phyloP scores from a whole-genome alignment of 495 filamentous ascomycete species.

The Hypoxylon trugodes region DNA sequence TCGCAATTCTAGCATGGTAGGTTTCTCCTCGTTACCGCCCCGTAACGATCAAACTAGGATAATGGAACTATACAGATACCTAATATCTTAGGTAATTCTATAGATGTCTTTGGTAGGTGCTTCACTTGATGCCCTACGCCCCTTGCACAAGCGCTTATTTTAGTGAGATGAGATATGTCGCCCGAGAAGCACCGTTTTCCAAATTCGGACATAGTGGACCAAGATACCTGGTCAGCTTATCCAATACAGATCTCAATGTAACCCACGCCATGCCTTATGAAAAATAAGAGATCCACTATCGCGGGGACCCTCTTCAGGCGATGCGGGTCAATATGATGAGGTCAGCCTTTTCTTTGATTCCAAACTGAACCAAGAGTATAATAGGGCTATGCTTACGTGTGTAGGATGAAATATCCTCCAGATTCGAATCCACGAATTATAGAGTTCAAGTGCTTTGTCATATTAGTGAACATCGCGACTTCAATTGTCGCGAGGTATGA shows the following conservation, averaged over 20 bases:
- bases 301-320: constrained; percentile 1
- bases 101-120: too few relatives aligned
- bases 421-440: neutral
- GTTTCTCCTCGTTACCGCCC: neutral
- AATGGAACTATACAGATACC: too few relatives aligned
- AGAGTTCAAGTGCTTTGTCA: neutral
- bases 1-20: neutral
- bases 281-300: neutral
- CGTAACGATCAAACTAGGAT: too few relatives aligned
- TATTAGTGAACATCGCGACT: neutral
- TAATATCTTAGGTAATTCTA: neutral
- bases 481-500: neutral
- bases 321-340: neutral
- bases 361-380: neutral
- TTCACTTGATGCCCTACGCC: neutral
- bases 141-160: constrained; percentile 16
- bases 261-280: neutral
- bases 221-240: neutral
- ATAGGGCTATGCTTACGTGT: constrained; percentile 5
- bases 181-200: constrained; percentile 21
- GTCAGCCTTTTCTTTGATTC: constrained; percentile 4
- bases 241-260: constrained; percentile 14
- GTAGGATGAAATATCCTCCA: constrained; percentile 5
- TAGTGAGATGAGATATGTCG: constrained; percentile 22
- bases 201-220: constrained; percentile 10